A percentile compares a stretch with the other conserved stretches of the same genome.
Conservation (phyloP, 208 protist genomes). For the Phytomonas serpens region DNA sequence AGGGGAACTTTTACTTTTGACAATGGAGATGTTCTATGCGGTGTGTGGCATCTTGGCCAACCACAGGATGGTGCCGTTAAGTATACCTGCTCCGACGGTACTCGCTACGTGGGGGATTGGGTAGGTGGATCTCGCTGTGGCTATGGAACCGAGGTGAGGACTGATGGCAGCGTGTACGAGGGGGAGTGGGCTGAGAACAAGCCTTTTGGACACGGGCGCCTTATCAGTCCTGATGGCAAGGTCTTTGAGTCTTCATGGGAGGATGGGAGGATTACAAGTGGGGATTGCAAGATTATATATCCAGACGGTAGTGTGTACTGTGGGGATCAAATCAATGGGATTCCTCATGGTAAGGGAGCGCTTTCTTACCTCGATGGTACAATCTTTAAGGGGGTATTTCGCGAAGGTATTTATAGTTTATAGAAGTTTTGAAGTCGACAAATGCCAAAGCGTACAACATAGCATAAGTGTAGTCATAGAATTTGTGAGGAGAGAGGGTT, state of each 20-base stretch:
- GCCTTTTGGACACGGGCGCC: slow-evolving; percentile 59
- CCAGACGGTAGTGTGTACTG: slow-evolving; percentile 73
- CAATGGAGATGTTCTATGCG: slow-evolving; percentile 70
- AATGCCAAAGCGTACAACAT: not conserved
- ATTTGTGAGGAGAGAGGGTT: no score
- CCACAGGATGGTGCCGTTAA: slow-evolving; percentile 58
- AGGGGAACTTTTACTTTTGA: slow-evolving; percentile 56
- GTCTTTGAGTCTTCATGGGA: slow-evolving; percentile 63
- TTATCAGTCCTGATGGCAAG: slow-evolving; percentile 45
- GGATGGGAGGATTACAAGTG: slow-evolving; percentile 39
- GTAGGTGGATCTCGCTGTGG: slow-evolving; percentile 44
- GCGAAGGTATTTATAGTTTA: slow-evolving; percentile 61
- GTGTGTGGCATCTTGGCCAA: slow-evolving; percentile 61
- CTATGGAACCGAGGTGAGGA: slow-evolving; percentile 44
- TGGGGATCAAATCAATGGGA: slow-evolving; percentile 47
- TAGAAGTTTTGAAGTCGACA: slow-evolving; percentile 17
- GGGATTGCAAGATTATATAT: slow-evolving; percentile 41
- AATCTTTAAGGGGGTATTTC: slow-evolving; percentile 66
- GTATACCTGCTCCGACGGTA: slow-evolving; percentile 36
- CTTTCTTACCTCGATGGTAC: slow-evolving; percentile 79
- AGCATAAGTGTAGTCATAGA: not conserved
- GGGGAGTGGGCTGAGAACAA: slow-evolving; percentile 65
- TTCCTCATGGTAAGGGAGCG: slow-evolving; percentile 59
- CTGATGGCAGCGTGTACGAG: slow-evolving; percentile 77
- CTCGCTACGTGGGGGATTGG: slow-evolving; percentile 81